These are phyloP conservation scores for Canna indica DNA, from an alignment of 176 grass and related monocot genomes.

Conservation along the genomic window DNA sequence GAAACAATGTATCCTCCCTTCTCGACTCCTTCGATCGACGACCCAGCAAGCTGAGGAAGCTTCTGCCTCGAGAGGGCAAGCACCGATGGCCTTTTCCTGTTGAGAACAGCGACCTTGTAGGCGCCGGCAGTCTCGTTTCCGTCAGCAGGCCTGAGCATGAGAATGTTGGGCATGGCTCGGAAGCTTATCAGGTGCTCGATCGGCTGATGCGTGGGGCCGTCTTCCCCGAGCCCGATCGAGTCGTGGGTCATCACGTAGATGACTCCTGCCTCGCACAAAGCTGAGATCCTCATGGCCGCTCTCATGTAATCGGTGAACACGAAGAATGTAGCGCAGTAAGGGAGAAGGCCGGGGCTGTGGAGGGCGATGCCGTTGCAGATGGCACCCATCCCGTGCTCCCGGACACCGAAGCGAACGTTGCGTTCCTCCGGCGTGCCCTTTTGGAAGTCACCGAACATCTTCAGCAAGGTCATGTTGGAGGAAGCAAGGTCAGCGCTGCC, in stretches of 20 bases:
- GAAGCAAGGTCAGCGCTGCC: slow-evolving; percentile 97
- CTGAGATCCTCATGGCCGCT: slow-evolving; percentile 87
- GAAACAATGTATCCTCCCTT: slow-evolving; percentile 91
- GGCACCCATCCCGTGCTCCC: slow-evolving; percentile 91
- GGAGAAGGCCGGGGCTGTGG: slow-evolving; percentile 79
- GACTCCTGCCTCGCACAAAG: slow-evolving; percentile 64
- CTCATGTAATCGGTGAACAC: slow-evolving; percentile 99
- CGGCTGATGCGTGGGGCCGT: slow-evolving; percentile 94
- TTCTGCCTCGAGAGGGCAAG: slow-evolving; percentile 94
- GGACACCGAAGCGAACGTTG: slow-evolving; percentile 89
- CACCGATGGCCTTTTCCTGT: slow-evolving; percentile 85
- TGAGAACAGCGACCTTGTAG: slow-evolving; percentile 77
- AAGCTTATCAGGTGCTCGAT: slow-evolving; percentile 88
- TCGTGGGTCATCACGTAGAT: slow-evolving; percentile 99
- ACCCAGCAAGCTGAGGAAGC: slow-evolving; percentile 70
- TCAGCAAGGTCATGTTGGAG: slow-evolving; percentile 95
- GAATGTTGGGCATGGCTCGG: slow-evolving; percentile 90
- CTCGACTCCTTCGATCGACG: slow-evolving; percentile 72
- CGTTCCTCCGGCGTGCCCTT: slow-evolving; percentile 86
- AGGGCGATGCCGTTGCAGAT: slow-evolving; percentile 89
- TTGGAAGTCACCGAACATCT: slow-evolving; percentile 96
- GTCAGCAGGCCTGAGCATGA: slow-evolving; percentile 92
- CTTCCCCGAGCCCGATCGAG: slow-evolving; percentile 93
- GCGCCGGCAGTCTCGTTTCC: slow-evolving; percentile 94
- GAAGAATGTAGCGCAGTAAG: slow-evolving; percentile 97